Conservation (phyloP, 1,284 basidiomycete species). For the Mycena sp. region DNA sequence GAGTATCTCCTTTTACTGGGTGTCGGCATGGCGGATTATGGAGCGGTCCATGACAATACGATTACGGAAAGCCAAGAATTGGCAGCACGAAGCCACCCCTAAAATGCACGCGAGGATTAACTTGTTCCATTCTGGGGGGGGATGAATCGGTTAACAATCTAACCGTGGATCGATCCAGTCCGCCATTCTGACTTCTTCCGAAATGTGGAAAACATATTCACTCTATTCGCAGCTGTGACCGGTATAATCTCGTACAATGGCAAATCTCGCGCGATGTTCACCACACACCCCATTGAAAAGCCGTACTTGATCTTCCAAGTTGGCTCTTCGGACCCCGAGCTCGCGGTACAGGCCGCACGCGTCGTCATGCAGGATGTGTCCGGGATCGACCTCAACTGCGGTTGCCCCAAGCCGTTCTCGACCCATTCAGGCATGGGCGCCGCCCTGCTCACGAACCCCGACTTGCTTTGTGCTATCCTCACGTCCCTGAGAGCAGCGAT, state of each 20-base stretch:
- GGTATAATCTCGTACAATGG: conserved; percentile 92
- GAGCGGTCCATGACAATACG: no score
- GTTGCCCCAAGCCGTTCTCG: conserved; percentile 96
- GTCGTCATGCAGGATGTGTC: conserved; percentile 90
- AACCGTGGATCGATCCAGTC: no score
- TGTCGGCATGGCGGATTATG: no score
- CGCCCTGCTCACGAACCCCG: conserved; percentile 91
- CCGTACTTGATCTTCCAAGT: conserved; percentile 93
- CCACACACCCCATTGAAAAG: conserved; percentile 94
- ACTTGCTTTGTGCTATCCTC: conserved; percentile 89
- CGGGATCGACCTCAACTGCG: conserved; percentile 95
- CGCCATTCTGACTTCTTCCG: no score
- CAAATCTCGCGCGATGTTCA: conserved; percentile 87
- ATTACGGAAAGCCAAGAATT: no score
- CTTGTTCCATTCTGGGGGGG: no score
- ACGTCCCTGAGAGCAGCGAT: conserved; percentile 79
- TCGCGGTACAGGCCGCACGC: conserved; percentile 92
- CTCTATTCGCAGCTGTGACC: conserved; percentile 70
- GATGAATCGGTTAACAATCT: no score
- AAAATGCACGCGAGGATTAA: no score
- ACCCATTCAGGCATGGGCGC: conserved; percentile 98
- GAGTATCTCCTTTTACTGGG: conserved; percentile 51
- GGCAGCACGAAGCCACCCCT: no score
- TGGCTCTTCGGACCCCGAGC: conserved; percentile 88
- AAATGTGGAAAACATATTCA: no score